Percentiles rank a stretch among this genome's conserved stretches.
Evolutionary conservation across 2,329 filamentous ascomycete species (phyloP).

Genomic region (Phoma herbarum): DNA sequence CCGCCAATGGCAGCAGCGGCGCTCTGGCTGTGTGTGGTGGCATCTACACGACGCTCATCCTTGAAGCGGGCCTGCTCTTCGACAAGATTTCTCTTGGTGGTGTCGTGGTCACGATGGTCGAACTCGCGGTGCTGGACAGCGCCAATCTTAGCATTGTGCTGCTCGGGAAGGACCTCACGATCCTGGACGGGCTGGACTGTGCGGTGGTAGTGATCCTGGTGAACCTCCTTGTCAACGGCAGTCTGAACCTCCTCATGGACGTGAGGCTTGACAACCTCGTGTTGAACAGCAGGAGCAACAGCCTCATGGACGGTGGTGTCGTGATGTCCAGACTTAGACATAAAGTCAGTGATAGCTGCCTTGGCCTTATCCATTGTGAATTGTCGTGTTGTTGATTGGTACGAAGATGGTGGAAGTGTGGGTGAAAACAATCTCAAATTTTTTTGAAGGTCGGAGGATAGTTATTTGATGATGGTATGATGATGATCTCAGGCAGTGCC

Average conservation of each 20-base stretch:
- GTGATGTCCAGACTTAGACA: conserved; percentile 68
- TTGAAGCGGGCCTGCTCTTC: conserved; percentile 65
- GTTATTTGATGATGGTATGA: conserved; percentile 25
- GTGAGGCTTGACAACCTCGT: conserved; percentile 68
- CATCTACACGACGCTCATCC: conserved; percentile 58
- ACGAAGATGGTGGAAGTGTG: not conserved
- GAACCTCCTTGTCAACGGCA: conserved; percentile 72
- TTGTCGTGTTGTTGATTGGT: conserved; percentile 15
- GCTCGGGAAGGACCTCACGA: conserved; percentile 66
- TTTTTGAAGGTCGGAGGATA: conserved; percentile 1
- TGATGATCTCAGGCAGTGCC: conserved; percentile 20
- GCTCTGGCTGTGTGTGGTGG: conserved; percentile 60
- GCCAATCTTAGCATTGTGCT: conserved; percentile 67
- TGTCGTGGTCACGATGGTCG: conserved; percentile 66
- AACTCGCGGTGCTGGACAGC: conserved; percentile 68
- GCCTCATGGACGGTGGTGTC: conserved; percentile 76
- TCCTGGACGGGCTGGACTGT: conserved; percentile 71
- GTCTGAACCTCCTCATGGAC: conserved; percentile 69
- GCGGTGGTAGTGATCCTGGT: conserved; percentile 77
- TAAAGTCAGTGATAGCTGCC: conserved; percentile 68
- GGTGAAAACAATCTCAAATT: conserved; percentile 4
- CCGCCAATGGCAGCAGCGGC: conserved; percentile 62
- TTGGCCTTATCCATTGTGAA: conserved; percentile 69
- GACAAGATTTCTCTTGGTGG: conserved; percentile 38
- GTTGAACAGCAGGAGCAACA: conserved; percentile 66